Percentiles rank a stretch among this genome's conserved stretches.
Conservation (phyloP, 2,329 filamentous ascomycete genomes). For the Raffaelea albimanens region DNA sequence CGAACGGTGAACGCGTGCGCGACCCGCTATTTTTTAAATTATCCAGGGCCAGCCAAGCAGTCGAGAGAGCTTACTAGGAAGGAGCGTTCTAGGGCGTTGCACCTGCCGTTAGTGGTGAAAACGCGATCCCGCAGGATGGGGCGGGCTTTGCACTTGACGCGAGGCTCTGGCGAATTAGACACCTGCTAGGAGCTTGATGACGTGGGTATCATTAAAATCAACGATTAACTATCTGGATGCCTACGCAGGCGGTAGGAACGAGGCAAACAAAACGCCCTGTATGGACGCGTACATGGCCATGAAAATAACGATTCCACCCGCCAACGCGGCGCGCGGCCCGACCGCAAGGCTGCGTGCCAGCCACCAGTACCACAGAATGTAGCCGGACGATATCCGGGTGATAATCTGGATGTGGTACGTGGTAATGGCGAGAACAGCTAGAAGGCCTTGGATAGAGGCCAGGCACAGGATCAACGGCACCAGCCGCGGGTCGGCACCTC, state of each 20-base stretch:
- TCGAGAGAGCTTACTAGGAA: too few relatives aligned
- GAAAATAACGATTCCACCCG: slow-evolving; percentile 42
- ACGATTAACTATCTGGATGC: too few relatives aligned
- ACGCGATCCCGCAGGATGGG: too few relatives aligned
- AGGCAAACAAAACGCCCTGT: slow-evolving; percentile 77
- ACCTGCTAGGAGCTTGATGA: too few relatives aligned
- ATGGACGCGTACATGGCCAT: slow-evolving; percentile 76
- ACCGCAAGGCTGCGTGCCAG: slow-evolving; percentile 40
- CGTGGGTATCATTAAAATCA: too few relatives aligned
- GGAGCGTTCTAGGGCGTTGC: too few relatives aligned
- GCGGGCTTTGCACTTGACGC: too few relatives aligned
- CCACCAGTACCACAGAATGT: slow-evolving; percentile 84
- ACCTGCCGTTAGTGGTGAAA: too few relatives aligned
- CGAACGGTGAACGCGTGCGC: not conserved
- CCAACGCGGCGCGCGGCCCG: slow-evolving; percentile 4
- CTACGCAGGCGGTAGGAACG: slow-evolving; percentile 82
- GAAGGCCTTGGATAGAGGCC: slow-evolving; percentile 61
- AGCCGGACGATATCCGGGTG: slow-evolving; percentile 77
- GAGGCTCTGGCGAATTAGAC: too few relatives aligned
- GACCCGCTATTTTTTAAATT: too few relatives aligned
- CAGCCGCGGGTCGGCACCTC: slow-evolving; percentile 10
- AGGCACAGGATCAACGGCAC: slow-evolving; percentile 40
- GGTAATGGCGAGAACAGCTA: slow-evolving; percentile 63
- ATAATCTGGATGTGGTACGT: slow-evolving; percentile 93
- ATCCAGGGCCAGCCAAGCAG: too few relatives aligned